Evolutionary conservation across 176 grass and related monocot species (phyloP), one percentile per base, ranked within the genome.

Genomic region (Paspalum vaginatum): DNA sequence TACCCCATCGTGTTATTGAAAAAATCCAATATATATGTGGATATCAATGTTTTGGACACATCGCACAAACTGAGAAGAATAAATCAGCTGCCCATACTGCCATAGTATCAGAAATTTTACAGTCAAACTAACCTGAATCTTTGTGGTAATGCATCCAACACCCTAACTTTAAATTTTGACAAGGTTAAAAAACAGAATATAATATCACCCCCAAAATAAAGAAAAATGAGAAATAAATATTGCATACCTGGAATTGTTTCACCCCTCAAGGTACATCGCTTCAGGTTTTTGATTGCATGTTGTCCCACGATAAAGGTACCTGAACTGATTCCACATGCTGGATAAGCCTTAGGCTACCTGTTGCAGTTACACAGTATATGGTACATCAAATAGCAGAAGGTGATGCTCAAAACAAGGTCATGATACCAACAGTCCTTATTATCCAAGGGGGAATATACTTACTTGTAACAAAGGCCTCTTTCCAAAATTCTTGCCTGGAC

Each of bases 381-480:
- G n/a, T 14, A 12, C 2, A 78, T 27, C 49, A 75, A 50, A 38
- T 45, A 89, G 77, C 62, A 51, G 63, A 4, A 51, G 32, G 6
- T 40, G 9, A 65, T 76, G 62, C 85, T 79, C 25, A 43, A 20
- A 83, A 46, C 25, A 81, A 56, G 70, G 65, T 78, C 64, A 87
- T 39, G 16, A 66, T 32, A 60, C 71, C 39, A 45, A 43, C 10
- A 59, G 11, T 26, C 11, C 7, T 59, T 54, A n/a, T 49, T 16
- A 48, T 54, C 13, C 10, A 1, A 48, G 18, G 16, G 61, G 39
- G 47, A 63, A 40, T 7, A 72, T 68, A 64, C 75, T 77, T 94
- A 94, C 91, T 94, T 86, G 94, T 97, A 74, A 97, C 75, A 60
- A 97, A 97, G 1, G 95, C 95, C 42, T 97, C 95, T 82, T 97